Percentiles rank a stretch among this genome's conserved stretches.
These are phyloP conservation scores for Scleroderma bovista DNA, from an alignment of 768 basidiomycete genomes.

Conservation along the genomic window DNA sequence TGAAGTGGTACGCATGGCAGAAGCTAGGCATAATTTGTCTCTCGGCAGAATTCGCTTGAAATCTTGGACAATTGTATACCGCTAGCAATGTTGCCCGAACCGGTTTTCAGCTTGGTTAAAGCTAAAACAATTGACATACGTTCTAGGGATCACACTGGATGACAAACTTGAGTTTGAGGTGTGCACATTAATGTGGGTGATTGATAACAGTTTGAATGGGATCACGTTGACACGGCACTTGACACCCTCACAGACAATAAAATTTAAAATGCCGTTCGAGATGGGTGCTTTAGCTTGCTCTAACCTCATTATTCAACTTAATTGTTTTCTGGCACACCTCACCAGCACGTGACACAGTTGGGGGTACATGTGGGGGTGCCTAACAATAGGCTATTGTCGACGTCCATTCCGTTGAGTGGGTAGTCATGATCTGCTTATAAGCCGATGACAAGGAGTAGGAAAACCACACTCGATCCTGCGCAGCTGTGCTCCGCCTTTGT, in stretches of 20 bases:
- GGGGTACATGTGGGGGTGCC: not conserved
- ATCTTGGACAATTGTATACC: constrained; percentile 17
- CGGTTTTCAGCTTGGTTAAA: not conserved
- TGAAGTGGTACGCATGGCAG: constrained; percentile 54
- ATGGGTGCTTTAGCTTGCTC: not conserved
- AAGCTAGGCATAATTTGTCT: constrained; percentile 44
- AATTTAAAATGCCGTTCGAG: not conserved
- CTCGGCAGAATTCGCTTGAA: constrained; percentile 42
- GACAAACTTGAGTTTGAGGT: not conserved
- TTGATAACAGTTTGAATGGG: not conserved
- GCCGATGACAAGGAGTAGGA: constrained; percentile 1
- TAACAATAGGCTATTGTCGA: constrained; percentile 24
- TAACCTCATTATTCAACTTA: not conserved
- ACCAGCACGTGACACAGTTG: constrained; percentile 17
- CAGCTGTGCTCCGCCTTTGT: constrained; percentile 25
- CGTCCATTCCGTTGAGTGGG: constrained; percentile 4
- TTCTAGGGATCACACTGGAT: not conserved
- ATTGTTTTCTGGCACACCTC: constrained; percentile 18
- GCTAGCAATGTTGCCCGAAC: not conserved
- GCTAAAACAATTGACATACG: not conserved
- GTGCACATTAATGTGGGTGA: not conserved
- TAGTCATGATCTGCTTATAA: constrained; percentile 15
- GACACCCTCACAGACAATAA: constrained; percentile 10
- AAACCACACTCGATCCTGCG: constrained; percentile 9
- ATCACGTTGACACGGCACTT: not conserved